These are phyloP conservation scores for Chondrus crispus DNA, from an alignment of 23 red algal genomes.

Conservation along the genomic window DNA sequence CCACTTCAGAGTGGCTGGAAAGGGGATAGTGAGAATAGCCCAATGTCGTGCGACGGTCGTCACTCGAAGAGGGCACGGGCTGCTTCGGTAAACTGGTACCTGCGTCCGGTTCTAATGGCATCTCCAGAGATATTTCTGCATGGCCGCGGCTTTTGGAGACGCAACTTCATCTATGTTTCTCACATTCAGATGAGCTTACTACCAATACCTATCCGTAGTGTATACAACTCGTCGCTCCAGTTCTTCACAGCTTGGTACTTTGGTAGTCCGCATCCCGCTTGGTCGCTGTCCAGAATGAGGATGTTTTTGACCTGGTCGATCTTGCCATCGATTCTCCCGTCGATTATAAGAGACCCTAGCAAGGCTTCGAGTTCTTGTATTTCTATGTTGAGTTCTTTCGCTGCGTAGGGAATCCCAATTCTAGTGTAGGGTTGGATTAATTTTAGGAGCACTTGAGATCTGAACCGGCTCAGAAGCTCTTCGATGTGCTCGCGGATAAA, in stretches of 20 bases:
- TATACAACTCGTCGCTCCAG: slow-evolving; percentile 60
- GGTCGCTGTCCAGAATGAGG: slow-evolving; percentile 46
- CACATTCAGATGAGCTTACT: neutral
- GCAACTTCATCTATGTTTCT: neutral
- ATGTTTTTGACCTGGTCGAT: slow-evolving; percentile 89
- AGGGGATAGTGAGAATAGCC: too few species aligned
- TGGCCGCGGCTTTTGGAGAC: neutral
- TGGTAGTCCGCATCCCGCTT: too few species aligned
- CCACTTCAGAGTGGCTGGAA: too few species aligned
- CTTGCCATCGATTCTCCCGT: slow-evolving; percentile 72
- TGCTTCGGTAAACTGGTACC: too few species aligned
- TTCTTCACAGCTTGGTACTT: slow-evolving; percentile 60
- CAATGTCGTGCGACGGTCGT: too few species aligned
- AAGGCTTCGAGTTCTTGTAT: slow-evolving; percentile 81
- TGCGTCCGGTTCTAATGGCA: too few species aligned
- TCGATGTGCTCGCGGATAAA: slow-evolving; percentile 85
- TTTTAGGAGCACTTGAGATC: slow-evolving; percentile 78
- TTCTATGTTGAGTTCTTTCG: slow-evolving; percentile 73
- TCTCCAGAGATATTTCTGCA: neutral
- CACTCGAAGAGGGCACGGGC: too few species aligned
- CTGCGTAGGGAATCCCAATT: slow-evolving; percentile 71
- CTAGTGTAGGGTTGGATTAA: slow-evolving; percentile 79
- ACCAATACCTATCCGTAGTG: slow-evolving; percentile 25
- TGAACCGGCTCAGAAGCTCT: slow-evolving; percentile 66
- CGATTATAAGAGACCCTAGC: slow-evolving; percentile 85